Percentiles rank a stretch among this genome's conserved stretches.
Evolutionary conservation across 1,139 yeast genomes (phyloP).

Genomic region (Protomyces lactucae-debilis): DNA sequence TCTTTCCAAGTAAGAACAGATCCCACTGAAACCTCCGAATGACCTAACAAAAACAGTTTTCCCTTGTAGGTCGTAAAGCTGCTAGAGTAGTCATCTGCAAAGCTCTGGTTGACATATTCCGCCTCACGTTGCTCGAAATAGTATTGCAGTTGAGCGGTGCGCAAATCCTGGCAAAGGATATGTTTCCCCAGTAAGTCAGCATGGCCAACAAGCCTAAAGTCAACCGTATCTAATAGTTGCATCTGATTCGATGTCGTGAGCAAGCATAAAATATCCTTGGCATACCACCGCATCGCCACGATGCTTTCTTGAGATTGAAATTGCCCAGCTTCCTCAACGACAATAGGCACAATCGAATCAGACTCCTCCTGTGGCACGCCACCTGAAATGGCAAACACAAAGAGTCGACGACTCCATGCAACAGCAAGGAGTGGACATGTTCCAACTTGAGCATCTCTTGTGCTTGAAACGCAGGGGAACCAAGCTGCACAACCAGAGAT

Average conservation of each 20-base stretch:
- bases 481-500: conserved; percentile 15
- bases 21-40: conserved; percentile 52
- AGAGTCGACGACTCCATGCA: conserved; percentile 58
- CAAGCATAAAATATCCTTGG: conserved; percentile 47
- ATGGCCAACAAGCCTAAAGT: conserved; percentile 42
- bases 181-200: conserved; percentile 49
- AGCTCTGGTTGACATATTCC: conserved; percentile 24
- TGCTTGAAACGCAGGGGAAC: conserved; percentile 6
- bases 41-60: conserved; percentile 49
- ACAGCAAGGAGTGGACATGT: conserved; percentile 55
- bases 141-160: conserved; percentile 35
- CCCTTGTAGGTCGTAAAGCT: conserved; percentile 46
- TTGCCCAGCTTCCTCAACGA: conserved; percentile 30
- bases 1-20: conserved; percentile 72
- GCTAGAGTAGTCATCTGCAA: conserved; percentile 41
- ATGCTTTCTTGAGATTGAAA: conserved; percentile 44
- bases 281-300: conserved; percentile 58
- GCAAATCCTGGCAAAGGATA: conserved; percentile 44
- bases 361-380: conserved; percentile 34
- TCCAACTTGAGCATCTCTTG: not conserved
- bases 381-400: conserved; percentile 52
- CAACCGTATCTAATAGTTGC: conserved; percentile 43
- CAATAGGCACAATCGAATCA: not conserved
- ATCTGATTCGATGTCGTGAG: conserved; percentile 50
- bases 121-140: conserved; percentile 34